Conservation (phyloP, 2,329 filamentous ascomycete genomes). For the Phaeophleospora eucalypticola region DNA sequence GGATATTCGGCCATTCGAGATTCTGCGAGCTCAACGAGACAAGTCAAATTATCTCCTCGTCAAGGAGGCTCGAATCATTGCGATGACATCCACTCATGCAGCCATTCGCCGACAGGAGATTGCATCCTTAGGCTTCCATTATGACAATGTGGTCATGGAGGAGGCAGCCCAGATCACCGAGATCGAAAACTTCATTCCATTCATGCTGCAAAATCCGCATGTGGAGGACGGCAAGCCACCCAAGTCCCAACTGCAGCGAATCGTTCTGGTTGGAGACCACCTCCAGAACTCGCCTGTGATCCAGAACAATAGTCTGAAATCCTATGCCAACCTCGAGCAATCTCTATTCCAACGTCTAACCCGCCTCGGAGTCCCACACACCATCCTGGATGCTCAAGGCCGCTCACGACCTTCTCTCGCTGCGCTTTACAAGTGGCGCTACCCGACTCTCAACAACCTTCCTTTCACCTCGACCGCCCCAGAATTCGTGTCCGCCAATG, state of each 20-base stretch:
- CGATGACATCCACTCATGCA: slow-evolving; percentile 98
- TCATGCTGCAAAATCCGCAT: slow-evolving; percentile 72
- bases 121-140: slow-evolving; percentile 85
- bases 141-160: slow-evolving; percentile 97
- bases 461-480: slow-evolving; percentile 63
- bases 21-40: slow-evolving; percentile 80
- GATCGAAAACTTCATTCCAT: slow-evolving; percentile 91
- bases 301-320: slow-evolving; percentile 87
- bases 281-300: slow-evolving; percentile 95
- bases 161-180: slow-evolving; percentile 98
- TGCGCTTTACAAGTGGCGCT: slow-evolving; percentile 89
- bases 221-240: slow-evolving; percentile 37
- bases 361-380: slow-evolving; percentile 83
- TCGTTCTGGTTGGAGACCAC: slow-evolving; percentile 92
- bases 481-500: slow-evolving; percentile 78
- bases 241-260: slow-evolving; percentile 72
- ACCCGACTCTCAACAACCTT: slow-evolving; percentile 73
- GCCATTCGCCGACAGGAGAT: slow-evolving; percentile 93
- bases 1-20: slow-evolving; percentile 92
- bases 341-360: slow-evolving; percentile 89
- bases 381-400: slow-evolving; percentile 89
- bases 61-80: slow-evolving; percentile 94
- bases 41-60: slow-evolving; percentile 94
- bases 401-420: slow-evolving; percentile 84
- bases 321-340: slow-evolving; percentile 94